Conservation (phyloP, 2,329 filamentous ascomycete genomes). For the Monosporascus sp. region DNA sequence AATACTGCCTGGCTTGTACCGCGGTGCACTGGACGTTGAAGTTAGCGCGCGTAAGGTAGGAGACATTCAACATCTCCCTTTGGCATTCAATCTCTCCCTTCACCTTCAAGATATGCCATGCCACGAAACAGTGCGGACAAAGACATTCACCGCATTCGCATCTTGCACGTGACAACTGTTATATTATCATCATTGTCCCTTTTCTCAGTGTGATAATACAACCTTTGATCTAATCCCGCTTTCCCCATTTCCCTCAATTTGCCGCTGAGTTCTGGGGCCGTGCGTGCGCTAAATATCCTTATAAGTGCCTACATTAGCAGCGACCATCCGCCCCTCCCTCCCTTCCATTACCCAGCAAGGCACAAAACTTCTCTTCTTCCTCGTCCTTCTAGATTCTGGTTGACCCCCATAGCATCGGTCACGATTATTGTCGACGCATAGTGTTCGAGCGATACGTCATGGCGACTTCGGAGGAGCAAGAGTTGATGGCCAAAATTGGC, state of each 20-base stretch:
- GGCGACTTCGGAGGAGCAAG: constrained; percentile 39
- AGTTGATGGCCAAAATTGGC: constrained; percentile 49
- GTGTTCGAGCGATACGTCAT: constrained; percentile 11
- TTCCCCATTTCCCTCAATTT: neutral
- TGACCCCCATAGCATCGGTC: too few species aligned
- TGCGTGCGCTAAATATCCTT: too few species aligned
- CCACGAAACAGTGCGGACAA: neutral
- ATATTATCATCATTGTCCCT: neutral
- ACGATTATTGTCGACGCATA: neutral
- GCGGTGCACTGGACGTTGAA: neutral
- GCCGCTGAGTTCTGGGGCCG: neutral
- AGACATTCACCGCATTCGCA: neutral
- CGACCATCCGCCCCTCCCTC: neutral
- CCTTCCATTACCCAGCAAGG: neutral
- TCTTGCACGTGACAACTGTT: neutral
- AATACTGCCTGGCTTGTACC: too few species aligned
- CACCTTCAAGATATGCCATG: neutral
- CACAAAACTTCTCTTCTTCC: neutral
- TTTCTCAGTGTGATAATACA: neutral
- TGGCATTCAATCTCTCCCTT: neutral
- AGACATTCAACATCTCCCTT: neutral
- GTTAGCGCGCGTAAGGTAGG: neutral
- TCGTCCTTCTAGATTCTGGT: too few species aligned
- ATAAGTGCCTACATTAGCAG: neutral
- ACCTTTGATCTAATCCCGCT: neutral